Conservation (phyloP, 208 protist species). For the Crithidia sp. region DNA sequence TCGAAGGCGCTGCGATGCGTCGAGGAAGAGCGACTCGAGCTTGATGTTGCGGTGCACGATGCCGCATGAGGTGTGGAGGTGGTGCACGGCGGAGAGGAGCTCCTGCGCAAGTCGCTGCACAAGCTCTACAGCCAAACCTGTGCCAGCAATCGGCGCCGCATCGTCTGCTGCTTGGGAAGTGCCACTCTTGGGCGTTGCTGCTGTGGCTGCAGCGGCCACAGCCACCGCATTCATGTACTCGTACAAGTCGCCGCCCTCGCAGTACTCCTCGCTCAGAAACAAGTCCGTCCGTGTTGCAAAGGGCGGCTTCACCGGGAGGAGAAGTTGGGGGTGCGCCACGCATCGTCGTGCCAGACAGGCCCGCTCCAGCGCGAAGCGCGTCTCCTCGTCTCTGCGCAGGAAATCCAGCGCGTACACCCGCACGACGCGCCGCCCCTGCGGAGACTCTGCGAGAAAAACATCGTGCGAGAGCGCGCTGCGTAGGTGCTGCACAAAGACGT, state of each 20-base stretch:
- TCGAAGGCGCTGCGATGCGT: conserved; percentile 48
- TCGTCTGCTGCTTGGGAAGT: neutral
- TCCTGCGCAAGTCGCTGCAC: conserved; percentile 48
- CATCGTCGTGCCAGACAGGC: conserved; percentile 47
- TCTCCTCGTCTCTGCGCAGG: conserved; percentile 46
- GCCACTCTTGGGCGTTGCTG: neutral
- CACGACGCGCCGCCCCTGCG: conserved; percentile 31
- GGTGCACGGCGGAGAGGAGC: conserved; percentile 53
- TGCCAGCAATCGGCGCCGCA: neutral
- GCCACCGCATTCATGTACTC: conserved; percentile 40
- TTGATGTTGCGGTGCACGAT: conserved; percentile 82
- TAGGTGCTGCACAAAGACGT: conserved; percentile 53
- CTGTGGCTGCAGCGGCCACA: conserved; percentile 3
- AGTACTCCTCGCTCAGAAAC: conserved; percentile 63
- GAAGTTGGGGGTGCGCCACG: conserved; percentile 43
- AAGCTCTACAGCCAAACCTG: conserved; percentile 27
- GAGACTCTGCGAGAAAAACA: conserved; percentile 47
- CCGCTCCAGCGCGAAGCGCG: conserved; percentile 65
- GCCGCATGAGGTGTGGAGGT: conserved; percentile 61
- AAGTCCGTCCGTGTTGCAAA: conserved; percentile 68
- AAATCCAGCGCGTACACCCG: conserved; percentile 71
- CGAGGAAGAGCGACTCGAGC: conserved; percentile 74
- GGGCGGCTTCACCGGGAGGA: conserved; percentile 34
- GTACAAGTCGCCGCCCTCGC: conserved; percentile 65
- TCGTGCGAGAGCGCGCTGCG: conserved; percentile 60